Evolutionary conservation across 352 stramenopile species (phyloP), one percentile per base, ranked within the genome.

Genomic region (Phytophthora syringae): DNA sequence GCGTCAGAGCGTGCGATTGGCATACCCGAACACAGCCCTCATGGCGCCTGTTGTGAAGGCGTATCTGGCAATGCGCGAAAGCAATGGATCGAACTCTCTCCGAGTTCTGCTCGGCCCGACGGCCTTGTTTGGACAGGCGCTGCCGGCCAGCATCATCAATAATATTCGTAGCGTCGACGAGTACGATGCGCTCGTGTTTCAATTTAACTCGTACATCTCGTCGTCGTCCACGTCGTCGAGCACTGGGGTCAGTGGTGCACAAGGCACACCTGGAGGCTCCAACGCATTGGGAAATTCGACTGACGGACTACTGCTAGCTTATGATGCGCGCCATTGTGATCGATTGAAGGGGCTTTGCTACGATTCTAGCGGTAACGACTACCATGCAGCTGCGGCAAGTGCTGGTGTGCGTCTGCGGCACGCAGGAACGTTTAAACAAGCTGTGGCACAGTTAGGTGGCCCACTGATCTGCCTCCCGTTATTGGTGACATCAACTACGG

Each of bases 161-260:
- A 90, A 83, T 62, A 90, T 92, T 47, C 70, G 67, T n/a, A 90
- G 77, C 20, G 76, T 84, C 24, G 80, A 89, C 40, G 82, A 92
- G 34, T 92, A 90, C 47, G 82, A 92, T 57, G 80, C 82, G 43
- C 69, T 92, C 4, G 80, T 92, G 45, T 82, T 92, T 37, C 82
- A 92, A 60, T 92, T 89, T 65, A 92, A 92, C 60, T 86, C 82
- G 43, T 89, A 86, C 60, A 89, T 92, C 21, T 86, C 79, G 42
- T 92, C 82, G 24, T 89, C 82, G 12, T 82, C 80, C 3, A 80
- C 80, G 20, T 89, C 80, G 4, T 84, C 74, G 7, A 64, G 52
- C 48, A 60, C 45, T 45, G 72, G 72, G 3, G 73, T 72, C 24
- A 77, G 43, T 53, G 70, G 56, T 1, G 58, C 75, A 1, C 32